phyloP scores from a whole-genome alignment of 345 rosid genomes.

The Corchorus olitorius region DNA sequence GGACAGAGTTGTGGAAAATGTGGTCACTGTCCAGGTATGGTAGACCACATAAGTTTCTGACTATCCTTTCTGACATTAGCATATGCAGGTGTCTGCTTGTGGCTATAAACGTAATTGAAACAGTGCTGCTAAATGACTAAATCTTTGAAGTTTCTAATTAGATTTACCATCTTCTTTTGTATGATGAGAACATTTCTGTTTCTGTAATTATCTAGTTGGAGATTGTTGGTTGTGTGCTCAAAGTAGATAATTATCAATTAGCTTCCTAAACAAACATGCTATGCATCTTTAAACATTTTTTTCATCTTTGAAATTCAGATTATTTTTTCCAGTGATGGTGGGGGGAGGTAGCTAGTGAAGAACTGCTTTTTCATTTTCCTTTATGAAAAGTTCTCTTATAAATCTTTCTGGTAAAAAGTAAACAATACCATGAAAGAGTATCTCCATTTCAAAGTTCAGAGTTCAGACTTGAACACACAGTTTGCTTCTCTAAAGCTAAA shows the following conservation, averaged over 20 bases:
- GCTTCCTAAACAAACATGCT: no score
- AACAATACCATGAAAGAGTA: neutral
- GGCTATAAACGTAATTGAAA: no score
- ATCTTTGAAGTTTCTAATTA: neutral
- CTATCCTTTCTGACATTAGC: neutral
- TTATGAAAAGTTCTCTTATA: neutral
- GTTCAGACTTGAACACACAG: neutral
- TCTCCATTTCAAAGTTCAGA: neutral
- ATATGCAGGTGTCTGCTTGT: neutral
- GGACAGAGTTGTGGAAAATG: constrained; percentile 52
- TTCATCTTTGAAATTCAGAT: neutral
- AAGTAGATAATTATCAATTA: constrained; percentile 1
- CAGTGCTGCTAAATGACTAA: neutral
- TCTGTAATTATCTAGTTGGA: neutral
- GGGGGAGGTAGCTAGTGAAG: neutral
- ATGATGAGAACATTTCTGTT: neutral
- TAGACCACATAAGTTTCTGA: neutral
- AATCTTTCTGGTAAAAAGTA: neutral
- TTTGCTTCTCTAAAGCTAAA: constrained; percentile 5
- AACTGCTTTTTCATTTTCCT: neutral
- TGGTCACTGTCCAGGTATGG: constrained; percentile 79
- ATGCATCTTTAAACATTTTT: neutral
- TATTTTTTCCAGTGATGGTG: neutral
- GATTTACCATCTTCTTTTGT: neutral
- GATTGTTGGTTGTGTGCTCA: neutral